Conservation (phyloP, 1,284 basidiomycete species). For the Apiotrichum mycotoxinovorans region DNA sequence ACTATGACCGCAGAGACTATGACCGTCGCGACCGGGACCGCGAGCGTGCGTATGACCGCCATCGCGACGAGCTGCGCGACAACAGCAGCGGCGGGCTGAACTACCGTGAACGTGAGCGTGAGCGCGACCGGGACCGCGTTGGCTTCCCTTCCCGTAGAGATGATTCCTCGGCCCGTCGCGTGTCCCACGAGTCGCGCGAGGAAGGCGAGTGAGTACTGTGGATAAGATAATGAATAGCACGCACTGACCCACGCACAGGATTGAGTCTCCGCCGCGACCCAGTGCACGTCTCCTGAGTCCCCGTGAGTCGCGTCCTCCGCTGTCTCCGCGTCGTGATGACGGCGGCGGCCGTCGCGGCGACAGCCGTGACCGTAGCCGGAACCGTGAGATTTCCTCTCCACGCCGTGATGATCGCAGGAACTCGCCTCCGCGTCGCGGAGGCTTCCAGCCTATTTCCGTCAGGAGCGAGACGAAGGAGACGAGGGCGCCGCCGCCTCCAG, state of each 20-base stretch:
- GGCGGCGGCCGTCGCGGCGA: not conserved
- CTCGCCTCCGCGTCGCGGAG: constrained; percentile 42
- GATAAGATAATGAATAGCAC: too few relatives aligned
- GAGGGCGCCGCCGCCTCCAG: constrained; percentile 7
- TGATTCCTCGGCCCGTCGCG: constrained; percentile 6
- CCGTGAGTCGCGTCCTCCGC: constrained; percentile 1
- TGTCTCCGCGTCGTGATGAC: not conserved
- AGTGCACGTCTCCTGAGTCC: not conserved
- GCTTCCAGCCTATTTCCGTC: constrained; percentile 29
- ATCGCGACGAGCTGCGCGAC: too few relatives aligned
- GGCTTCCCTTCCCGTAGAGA: constrained; percentile 25
- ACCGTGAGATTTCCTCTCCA: not conserved
- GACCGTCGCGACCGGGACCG: constrained; percentile 10
- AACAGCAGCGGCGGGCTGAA: too few relatives aligned
- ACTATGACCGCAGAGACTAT: constrained; percentile 6
- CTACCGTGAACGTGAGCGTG: too few relatives aligned
- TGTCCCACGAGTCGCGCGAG: constrained; percentile 27
- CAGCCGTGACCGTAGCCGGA: not conserved
- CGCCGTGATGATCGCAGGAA: constrained; percentile 1
- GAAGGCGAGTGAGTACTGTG: constrained; percentile 45
- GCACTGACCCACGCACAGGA: constrained; percentile 3
- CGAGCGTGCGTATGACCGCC: too few relatives aligned
- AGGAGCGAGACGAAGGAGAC: constrained; percentile 67
- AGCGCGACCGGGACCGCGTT: constrained; percentile 19
- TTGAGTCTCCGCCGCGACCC: constrained; percentile 6